Evolutionary conservation across 2,329 filamentous ascomycete genomes (phyloP).

Genomic region (Fusarium oxysporum): DNA sequence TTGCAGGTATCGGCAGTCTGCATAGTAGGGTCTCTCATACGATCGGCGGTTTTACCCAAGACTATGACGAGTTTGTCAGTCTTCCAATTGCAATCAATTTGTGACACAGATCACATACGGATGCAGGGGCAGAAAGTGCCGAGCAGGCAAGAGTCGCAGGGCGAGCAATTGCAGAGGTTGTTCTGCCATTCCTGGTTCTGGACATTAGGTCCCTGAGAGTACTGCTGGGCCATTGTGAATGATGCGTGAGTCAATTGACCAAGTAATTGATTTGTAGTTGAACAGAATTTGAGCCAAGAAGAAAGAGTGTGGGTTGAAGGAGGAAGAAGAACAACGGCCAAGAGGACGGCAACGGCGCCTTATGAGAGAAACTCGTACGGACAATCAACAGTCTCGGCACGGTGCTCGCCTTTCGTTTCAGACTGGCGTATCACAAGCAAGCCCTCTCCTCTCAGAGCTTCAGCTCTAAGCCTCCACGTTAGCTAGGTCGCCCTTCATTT

Average conservation of each 20-base stretch:
- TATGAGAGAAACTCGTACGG: conserved; percentile 17
- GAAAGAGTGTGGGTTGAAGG: background rate
- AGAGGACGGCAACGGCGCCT: conserved; percentile 11
- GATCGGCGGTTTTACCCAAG: conserved; percentile 57
- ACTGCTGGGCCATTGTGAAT: conserved; percentile 43
- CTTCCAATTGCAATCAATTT: background rate
- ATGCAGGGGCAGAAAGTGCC: conserved; percentile 57
- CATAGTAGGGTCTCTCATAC: conserved; percentile 58
- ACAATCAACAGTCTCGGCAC: conserved; percentile 19
- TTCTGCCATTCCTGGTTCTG: conserved; percentile 53
- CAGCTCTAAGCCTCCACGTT: conserved; percentile 27
- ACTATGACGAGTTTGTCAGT: conserved; percentile 48
- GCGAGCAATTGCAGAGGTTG: conserved; percentile 55
- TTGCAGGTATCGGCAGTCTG: conserved; percentile 54
- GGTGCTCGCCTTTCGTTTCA: conserved; percentile 20
- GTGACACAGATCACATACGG: conserved; percentile 49
- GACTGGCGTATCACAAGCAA: conserved; percentile 14
- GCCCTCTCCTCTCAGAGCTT: conserved; percentile 5
- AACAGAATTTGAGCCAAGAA: background rate
- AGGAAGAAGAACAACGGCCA: background rate
- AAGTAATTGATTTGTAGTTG: background rate
- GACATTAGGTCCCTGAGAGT: conserved; percentile 43
- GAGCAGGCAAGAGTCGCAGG: conserved; percentile 54
- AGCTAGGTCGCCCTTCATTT: conserved; percentile 40
- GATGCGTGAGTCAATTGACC: background rate